Evolutionary conservation across 345 rosid genomes (phyloP), one percentile per base, ranked within the genome.

Genomic region (Sisymbrium altissimum): DNA sequence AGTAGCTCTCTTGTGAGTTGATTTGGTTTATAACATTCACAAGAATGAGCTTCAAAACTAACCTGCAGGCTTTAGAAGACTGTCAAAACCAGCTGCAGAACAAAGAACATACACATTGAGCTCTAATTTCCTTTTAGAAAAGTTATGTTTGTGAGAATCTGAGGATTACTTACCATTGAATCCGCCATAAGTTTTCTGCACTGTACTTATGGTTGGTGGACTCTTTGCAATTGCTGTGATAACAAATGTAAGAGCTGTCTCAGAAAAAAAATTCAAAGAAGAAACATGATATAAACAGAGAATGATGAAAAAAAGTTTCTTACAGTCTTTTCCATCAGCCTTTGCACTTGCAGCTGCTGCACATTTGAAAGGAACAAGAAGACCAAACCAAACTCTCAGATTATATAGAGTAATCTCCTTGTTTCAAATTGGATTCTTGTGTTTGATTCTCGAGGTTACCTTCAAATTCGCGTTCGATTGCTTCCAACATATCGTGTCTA

Each of bases 21-120:
- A 14, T 74, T 67, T 35, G n/a, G 36, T 64, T 52, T 9, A 6
- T 5, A 27, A 44, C 8, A 56, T 55, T 35, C 23, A 48, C 53
- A 29, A 74, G 11, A 48, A 58, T 38, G 27, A 68, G 56, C 2
- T 50, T 40, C 4, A 19, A 59, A 50, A 11, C 73, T 68, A 75
- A 75, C 79, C 70, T 75, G 57, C 39, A 68, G 79, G 73, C 74
- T 75, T 75, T 60, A 40, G 32, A 50, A 75, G 64, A 60, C 60
- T 33, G 10, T 55, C 58, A 44, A 68, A 23, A 35, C 43, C 73
- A 60, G 15, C 78, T 73, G 71, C 7, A 15, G 6, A 40, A 45
- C 0, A 65, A 73, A 23, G 13, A 65, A 56, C 59, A 73, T 13
- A 73, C 5, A 38, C 60, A 66, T 45, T 74, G 58, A 46, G 49